Evolutionary conservation across 805 yeast genomes (phyloP).

Genomic region (Metschnikowia bowlesiae): DNA sequence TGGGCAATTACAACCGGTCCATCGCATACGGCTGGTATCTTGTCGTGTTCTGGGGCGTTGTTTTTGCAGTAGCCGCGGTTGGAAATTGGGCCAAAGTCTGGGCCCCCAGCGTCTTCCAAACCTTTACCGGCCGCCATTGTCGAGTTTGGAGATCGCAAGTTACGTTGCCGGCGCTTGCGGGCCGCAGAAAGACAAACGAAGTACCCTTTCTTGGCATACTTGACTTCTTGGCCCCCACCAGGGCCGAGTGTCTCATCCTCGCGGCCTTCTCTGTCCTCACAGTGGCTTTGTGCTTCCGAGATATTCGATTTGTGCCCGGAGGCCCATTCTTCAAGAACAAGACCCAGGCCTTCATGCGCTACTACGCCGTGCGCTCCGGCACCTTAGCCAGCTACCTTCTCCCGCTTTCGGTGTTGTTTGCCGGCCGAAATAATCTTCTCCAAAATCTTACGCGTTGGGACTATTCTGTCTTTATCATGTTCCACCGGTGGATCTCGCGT

Average conservation of each 20-base stretch:
- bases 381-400: constrained; percentile 15
- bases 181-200: constrained; percentile 26
- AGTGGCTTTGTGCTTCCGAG: neutral
- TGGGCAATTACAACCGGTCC: constrained; percentile 42
- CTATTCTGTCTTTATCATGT: constrained; percentile 48
- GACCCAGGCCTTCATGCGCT: constrained; percentile 31
- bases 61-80: constrained; percentile 22
- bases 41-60: constrained; percentile 29
- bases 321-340: constrained; percentile 18
- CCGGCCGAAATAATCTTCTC: constrained; percentile 20
- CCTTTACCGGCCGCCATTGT: constrained; percentile 24
- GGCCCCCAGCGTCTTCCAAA: constrained; percentile 19
- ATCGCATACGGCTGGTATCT: constrained; percentile 29
- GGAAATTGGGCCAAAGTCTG: constrained; percentile 32
- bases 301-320: constrained; percentile 11
- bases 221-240: constrained; percentile 25
- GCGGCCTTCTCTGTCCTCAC: constrained; percentile 6
- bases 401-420: constrained; percentile 15
- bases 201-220: constrained; percentile 18
- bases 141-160: constrained; percentile 32
- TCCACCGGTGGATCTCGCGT: constrained; percentile 57
- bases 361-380: constrained; percentile 29
- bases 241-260: constrained; percentile 13
- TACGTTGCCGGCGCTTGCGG: constrained; percentile 37
- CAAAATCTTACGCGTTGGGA: constrained; percentile 38